Conservation (phyloP, 495 filamentous ascomycete genomes). For the Aspergillus panamensis region DNA sequence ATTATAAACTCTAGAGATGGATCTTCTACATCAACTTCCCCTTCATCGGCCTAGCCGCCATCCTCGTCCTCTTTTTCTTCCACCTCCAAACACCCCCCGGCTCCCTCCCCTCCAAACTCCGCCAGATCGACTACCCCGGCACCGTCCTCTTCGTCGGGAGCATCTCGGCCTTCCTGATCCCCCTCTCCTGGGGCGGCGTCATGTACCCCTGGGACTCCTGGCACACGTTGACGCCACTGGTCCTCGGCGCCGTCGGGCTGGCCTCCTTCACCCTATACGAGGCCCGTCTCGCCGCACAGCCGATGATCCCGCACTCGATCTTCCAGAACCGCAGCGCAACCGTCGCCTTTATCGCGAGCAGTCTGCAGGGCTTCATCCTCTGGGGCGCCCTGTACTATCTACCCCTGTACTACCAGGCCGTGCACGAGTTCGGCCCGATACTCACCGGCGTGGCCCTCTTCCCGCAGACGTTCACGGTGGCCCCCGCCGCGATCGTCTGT, state of each 20-base stretch:
- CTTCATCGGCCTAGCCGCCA: slow-evolving; percentile 45
- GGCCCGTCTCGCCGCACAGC: slow-evolving; percentile 31
- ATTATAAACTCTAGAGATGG: slow-evolving; percentile 44
- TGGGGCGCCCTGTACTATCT: slow-evolving; percentile 49
- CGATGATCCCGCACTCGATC: slow-evolving; percentile 47
- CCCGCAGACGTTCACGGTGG: slow-evolving; percentile 51
- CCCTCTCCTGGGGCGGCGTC: slow-evolving; percentile 53
- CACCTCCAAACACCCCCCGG: slow-evolving; percentile 26
- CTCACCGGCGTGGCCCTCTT: slow-evolving; percentile 46
- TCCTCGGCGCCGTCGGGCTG: slow-evolving; percentile 20
- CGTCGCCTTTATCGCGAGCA: slow-evolving; percentile 39
- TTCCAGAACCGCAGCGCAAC: slow-evolving; percentile 48
- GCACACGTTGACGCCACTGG: slow-evolving; percentile 44
- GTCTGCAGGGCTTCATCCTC: slow-evolving; percentile 50
- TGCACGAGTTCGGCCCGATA: slow-evolving; percentile 47
- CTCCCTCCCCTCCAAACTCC: slow-evolving; percentile 30
- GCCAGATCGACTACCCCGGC: slow-evolving; percentile 55
- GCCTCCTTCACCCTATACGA: slow-evolving; percentile 22
- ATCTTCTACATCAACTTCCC: slow-evolving; percentile 67
- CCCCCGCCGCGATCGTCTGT: slow-evolving; percentile 45
- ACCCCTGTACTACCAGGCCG: slow-evolving; percentile 51
- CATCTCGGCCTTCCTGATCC: slow-evolving; percentile 47
- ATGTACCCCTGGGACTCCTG: slow-evolving; percentile 51
- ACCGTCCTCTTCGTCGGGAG: slow-evolving; percentile 46
- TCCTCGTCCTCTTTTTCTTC: slow-evolving; percentile 50